phyloP scores from a whole-genome alignment of 2,329 filamentous ascomycete species.

The Anisogramma anomala region DNA sequence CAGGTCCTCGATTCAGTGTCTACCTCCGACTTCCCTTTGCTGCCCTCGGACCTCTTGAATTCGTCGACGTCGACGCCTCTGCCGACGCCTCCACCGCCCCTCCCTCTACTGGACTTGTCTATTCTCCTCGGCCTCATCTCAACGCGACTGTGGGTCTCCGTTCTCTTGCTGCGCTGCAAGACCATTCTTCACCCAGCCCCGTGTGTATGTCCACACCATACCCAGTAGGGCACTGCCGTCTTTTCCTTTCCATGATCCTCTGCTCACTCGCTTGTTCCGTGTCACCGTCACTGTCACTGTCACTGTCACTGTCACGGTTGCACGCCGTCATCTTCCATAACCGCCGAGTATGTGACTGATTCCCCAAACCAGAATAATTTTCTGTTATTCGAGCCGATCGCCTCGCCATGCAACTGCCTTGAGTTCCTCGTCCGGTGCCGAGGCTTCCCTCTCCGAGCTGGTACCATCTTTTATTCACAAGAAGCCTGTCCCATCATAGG shows the following conservation, averaged over 20 bases:
- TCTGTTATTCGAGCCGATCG: background rate
- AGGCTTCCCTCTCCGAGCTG: constrained; percentile 8
- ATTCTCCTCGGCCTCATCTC: background rate
- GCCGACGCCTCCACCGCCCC: background rate
- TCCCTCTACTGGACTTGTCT: background rate
- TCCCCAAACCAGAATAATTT: background rate
- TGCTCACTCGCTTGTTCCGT: background rate
- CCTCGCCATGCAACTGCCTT: constrained; percentile 13
- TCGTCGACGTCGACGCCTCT: too few relatives aligned
- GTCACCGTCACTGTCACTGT: too few relatives aligned
- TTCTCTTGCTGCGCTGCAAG: background rate
- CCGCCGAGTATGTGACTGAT: constrained; percentile 4
- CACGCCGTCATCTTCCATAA: too few relatives aligned
- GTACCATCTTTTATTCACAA: background rate
- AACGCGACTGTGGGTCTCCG: background rate
- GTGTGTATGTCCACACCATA: constrained; percentile 4
- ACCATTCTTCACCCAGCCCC: background rate
- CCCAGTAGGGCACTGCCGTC: background rate
- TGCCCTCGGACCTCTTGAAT: too few relatives aligned
- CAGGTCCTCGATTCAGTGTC: constrained; percentile 14
- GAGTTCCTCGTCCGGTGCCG: constrained; percentile 8
- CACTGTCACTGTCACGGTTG: too few relatives aligned
- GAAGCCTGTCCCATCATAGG: constrained; percentile 1
- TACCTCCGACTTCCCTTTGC: too few relatives aligned
- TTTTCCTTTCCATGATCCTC: background rate